Evolutionary conservation across 352 stramenopile species (phyloP).

Genomic region (Pythium pyrilobum): DNA sequence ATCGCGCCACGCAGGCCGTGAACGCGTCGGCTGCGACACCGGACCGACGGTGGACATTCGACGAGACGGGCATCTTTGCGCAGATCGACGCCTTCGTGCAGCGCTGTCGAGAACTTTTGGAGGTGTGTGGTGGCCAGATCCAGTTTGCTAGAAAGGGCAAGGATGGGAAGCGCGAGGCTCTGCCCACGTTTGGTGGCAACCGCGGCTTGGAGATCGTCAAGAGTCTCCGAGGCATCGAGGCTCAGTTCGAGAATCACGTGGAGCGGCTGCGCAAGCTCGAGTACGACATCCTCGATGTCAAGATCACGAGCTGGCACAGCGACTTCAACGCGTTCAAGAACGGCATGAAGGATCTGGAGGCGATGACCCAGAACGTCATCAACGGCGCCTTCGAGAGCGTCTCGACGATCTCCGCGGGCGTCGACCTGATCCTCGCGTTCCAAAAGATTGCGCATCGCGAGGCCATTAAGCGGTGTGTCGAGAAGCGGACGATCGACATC

Average conservation of each 20-base stretch:
- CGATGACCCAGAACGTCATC: slow-evolving; percentile 96
- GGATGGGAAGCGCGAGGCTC: slow-evolving; percentile 45
- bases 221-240: slow-evolving; percentile 89
- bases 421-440: slow-evolving; percentile 93
- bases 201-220: slow-evolving; percentile 91
- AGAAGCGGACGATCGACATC: slow-evolving; percentile 93
- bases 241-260: slow-evolving; percentile 90
- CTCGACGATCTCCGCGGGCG: slow-evolving; percentile 80
- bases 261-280: slow-evolving; percentile 86
- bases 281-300: slow-evolving; percentile 95
- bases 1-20: slow-evolving; percentile 50
- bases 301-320: slow-evolving; percentile 93
- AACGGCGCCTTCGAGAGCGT: slow-evolving; percentile 92
- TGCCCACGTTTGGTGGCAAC: slow-evolving; percentile 91
- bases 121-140: slow-evolving; percentile 94
- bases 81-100: slow-evolving; percentile 96
- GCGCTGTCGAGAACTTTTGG: slow-evolving; percentile 91
- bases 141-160: slow-evolving; percentile 91
- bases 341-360: slow-evolving; percentile 94
- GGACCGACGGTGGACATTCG: slow-evolving; percentile 86
- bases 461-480: slow-evolving; percentile 90
- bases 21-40: slow-evolving; percentile 41
- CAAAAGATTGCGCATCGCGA: slow-evolving; percentile 90
- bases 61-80: slow-evolving; percentile 94
- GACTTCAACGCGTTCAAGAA: slow-evolving; percentile 96